A percentile compares a stretch with the other conserved stretches of the same genome.
These are phyloP conservation scores for Silene vulgaris DNA, from an alignment of 179 eudicot genomes.

Conservation along the genomic window DNA sequence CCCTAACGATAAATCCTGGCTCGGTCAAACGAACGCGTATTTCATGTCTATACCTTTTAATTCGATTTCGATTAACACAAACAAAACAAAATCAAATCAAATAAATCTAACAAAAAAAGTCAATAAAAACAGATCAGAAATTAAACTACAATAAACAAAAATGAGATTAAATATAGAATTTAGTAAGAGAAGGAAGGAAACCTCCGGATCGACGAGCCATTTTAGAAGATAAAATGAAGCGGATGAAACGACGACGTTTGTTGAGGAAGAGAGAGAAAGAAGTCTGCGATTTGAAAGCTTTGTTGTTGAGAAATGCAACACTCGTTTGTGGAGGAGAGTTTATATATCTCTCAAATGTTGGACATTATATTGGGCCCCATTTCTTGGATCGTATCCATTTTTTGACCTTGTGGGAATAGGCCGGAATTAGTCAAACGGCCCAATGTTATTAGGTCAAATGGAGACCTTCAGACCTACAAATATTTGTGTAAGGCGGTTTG, in stretches of 20 bases:
- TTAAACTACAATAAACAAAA: not conserved
- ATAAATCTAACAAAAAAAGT: not conserved
- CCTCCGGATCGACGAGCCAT: slow-evolving; percentile 12
- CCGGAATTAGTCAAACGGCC: too few relatives aligned
- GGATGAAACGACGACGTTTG: not conserved
- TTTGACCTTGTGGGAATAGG: too few relatives aligned
- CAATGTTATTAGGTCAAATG: too few relatives aligned
- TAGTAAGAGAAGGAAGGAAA: not conserved
- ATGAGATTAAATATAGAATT: too few relatives aligned
- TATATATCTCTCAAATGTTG: not conserved
- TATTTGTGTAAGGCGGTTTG: too few relatives aligned
- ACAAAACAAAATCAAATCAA: not conserved
- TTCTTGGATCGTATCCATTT: not conserved
- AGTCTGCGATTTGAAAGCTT: not conserved
- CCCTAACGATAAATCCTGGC: too few relatives aligned
- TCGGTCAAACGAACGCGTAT: too few relatives aligned
- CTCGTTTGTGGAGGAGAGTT: not conserved
- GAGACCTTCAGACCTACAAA: too few relatives aligned
- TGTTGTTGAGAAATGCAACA: not conserved
- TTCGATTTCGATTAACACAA: not conserved
- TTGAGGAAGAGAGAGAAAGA: not conserved
- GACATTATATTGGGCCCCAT: not conserved
- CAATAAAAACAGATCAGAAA: not conserved
- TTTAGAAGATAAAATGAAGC: not conserved
- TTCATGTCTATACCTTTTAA: not conserved